Conservation (phyloP, 768 basidiomycete genomes). For the Stropharia rugosoannulata region DNA sequence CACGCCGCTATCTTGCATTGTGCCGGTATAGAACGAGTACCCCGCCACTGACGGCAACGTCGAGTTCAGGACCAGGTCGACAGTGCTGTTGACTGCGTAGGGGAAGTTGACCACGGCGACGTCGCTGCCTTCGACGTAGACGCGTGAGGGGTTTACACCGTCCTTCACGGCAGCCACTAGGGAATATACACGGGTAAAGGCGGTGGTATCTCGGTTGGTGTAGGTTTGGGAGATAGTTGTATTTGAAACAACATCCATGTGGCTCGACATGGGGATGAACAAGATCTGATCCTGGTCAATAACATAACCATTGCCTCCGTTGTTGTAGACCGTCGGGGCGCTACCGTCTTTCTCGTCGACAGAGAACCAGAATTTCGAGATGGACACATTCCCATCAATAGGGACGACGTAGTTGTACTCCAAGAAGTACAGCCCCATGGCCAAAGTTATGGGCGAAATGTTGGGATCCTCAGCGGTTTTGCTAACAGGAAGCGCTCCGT, state of each 20-base stretch:
- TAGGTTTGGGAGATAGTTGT: conserved; percentile 22
- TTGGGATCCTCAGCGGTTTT: conserved; percentile 30
- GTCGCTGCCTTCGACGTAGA: conserved; percentile 32
- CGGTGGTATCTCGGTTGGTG: conserved; percentile 21
- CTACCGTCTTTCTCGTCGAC: conserved; percentile 45
- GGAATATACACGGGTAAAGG: conserved; percentile 19
- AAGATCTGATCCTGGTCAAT: conserved; percentile 42
- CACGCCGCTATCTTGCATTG: conserved; percentile 23
- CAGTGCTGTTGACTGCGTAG: conserved; percentile 23
- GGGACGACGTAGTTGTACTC: conserved; percentile 45
- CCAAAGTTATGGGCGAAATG: conserved; percentile 34
- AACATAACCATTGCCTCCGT: conserved; percentile 40
- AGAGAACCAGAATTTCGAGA: conserved; percentile 50
- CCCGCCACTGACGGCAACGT: conserved; percentile 24
- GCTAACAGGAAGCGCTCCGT: conserved; percentile 29
- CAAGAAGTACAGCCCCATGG: conserved; percentile 33
- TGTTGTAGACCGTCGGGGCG: conserved; percentile 33
- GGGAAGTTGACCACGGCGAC: conserved; percentile 30
- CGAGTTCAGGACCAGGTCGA: conserved; percentile 29
- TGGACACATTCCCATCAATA: conserved; percentile 36
- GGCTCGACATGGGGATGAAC: conserved; percentile 40
- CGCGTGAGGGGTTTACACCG: conserved; percentile 28
- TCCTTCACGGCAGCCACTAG: conserved; percentile 29
- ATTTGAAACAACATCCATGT: conserved; percentile 22
- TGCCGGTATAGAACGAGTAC: conserved; percentile 36